A percentile compares a stretch with the other conserved stretches of the same genome.
These are phyloP conservation scores for Geotrichum australiense DNA, from an alignment of 1,139 yeast genomes.

Conservation along the genomic window DNA sequence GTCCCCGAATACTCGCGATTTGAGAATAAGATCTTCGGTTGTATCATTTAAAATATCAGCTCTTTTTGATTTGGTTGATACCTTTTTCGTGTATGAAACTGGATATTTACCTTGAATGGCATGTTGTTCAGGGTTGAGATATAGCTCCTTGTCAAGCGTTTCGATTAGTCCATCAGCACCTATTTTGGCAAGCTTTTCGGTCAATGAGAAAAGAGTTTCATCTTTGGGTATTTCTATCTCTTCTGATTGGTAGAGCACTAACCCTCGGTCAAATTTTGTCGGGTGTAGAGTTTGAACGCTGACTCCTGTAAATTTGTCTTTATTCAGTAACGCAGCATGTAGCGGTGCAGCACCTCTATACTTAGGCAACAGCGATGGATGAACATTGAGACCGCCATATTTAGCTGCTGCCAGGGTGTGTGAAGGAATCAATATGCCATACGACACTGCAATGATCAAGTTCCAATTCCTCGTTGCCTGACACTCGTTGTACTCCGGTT, in stretches of 20 bases:
- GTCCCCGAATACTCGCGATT: constrained; percentile 53
- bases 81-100: constrained; percentile 54
- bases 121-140: constrained; percentile 20
- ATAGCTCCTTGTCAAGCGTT: constrained; percentile 38
- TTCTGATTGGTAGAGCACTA: constrained; percentile 38
- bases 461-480: constrained; percentile 39
- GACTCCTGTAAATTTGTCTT: constrained; percentile 65
- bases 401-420: constrained; percentile 43
- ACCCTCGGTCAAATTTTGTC: constrained; percentile 74
- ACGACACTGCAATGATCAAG: constrained; percentile 81
- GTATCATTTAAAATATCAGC: constrained; percentile 42
- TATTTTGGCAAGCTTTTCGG: constrained; percentile 43
- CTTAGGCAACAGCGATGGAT: constrained; percentile 80
- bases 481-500: constrained; percentile 43
- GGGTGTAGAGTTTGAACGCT: constrained; percentile 89
- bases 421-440: constrained; percentile 71
- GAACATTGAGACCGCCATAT: constrained; percentile 79
- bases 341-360: constrained; percentile 90
- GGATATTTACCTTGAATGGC: constrained; percentile 25
- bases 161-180: constrained; percentile 56
- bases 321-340: constrained; percentile 66
- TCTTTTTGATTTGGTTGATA: constrained; percentile 38
- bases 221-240: constrained; percentile 28
- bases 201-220: constrained; percentile 43
- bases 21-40: constrained; percentile 40